Base-by-base conservation (phyloP, 495 filamentous ascomycete genomes). In the Penicillium fimorum region DNA sequence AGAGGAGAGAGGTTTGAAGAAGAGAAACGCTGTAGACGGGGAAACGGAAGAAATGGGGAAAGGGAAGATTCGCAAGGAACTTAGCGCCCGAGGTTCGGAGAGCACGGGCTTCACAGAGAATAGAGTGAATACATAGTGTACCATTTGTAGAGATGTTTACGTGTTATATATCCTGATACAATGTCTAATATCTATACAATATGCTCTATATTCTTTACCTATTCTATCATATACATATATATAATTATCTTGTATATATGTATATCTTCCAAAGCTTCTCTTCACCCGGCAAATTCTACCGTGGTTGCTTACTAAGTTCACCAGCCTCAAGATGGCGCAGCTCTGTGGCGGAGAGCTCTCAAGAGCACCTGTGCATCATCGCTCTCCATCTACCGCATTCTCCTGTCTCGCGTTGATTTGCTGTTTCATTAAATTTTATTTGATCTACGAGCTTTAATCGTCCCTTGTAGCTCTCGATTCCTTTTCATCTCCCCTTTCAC, bases 11-110 rank as follows among this genome's bases (percentile, higher is more conserved):
- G 58, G 57, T 47, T 58, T 52, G 50, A 18, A 50, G 55, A 64
- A 46, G 57, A 57, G 57, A 63, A 64, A 63, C 53, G 47, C 55
- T 49, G 56, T 53, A 53, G 58, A 49, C 45, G 45, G 56, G 42
- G 51, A 65, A 65, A 61, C 53, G 56, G 62, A 61, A 61, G 59
- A 66, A 70, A 73, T 70, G 67, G 61, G 62, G 53, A 63, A 65
- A 59, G 62, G 62, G 60, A 63, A 65, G 68, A 72, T 68, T 62
- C 62, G 71, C 68, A 68, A 69, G 65, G 60, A 70, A 40, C 60
- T 66, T 67, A 53, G 66, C 58, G 63, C 58, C 66, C 66, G 66
- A 69, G 66, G 66, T 62, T 69, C 66, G 66, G 66, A 64, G 60
- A 64, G 60, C 57, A 58, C 52, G 42, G 53, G 49, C 56, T 45